Conservation (phyloP, 2,329 filamentous ascomycete genomes). For the Aspergillus ustus region DNA sequence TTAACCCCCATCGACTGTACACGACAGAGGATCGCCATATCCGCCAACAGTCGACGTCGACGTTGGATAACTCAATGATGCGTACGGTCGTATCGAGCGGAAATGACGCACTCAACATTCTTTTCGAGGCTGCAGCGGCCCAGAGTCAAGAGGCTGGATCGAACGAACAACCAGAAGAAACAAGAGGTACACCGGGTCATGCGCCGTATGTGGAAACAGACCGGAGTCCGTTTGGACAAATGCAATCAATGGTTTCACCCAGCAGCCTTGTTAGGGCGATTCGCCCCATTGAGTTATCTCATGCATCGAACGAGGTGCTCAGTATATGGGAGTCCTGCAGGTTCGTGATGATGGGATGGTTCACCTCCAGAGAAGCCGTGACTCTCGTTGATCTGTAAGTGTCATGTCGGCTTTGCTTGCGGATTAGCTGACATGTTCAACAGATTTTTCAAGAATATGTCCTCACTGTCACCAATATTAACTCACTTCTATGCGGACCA, state of each 20-base stretch:
- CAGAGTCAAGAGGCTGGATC: constrained; percentile 46
- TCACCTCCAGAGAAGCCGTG: constrained; percentile 59
- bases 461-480: constrained; percentile 56
- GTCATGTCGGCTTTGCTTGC: neutral
- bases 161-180: constrained; percentile 32
- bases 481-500: constrained; percentile 57
- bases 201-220: constrained; percentile 15
- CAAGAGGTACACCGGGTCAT: constrained; percentile 27
- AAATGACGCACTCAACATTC: constrained; percentile 58
- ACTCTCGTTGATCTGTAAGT: constrained; percentile 56
- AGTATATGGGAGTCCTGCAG: constrained; percentile 55
- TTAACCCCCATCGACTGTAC: constrained; percentile 10
- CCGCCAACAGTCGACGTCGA: constrained; percentile 35
- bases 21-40: constrained; percentile 12
- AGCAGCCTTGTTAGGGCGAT: constrained; percentile 27
- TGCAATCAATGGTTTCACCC: constrained; percentile 25
- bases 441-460: constrained; percentile 57
- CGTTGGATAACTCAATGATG: constrained; percentile 45
- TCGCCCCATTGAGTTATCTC: constrained; percentile 36
- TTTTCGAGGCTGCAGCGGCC: constrained; percentile 55
- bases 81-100: constrained; percentile 56
- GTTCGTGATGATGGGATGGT: constrained; percentile 62
- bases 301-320: constrained; percentile 42
- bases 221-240: constrained; percentile 24
- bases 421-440: neutral